Percentiles rank a stretch among this genome's conserved stretches.
phyloP scores from a whole-genome alignment of 2,329 filamentous ascomycete species.

The Ascochyta clinopodiicola region DNA sequence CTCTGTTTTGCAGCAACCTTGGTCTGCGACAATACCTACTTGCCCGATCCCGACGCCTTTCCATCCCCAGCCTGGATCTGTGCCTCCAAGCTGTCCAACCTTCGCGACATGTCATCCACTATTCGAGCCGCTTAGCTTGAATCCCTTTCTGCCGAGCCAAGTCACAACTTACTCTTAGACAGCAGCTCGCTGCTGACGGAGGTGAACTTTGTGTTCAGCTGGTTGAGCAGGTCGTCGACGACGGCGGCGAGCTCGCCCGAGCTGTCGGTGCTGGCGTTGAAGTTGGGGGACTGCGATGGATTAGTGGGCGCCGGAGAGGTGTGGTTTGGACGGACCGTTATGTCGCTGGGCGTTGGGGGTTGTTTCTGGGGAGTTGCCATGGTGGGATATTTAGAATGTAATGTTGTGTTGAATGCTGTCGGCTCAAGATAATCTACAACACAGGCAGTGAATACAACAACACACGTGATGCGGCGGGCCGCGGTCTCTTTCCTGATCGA shows the following conservation, averaged over 20 bases:
- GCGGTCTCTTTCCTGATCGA: conserved; percentile 34
- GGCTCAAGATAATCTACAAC: neutral
- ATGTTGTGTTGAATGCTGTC: neutral
- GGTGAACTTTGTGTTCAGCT: conserved; percentile 84
- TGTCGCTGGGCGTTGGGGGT: conserved; percentile 7
- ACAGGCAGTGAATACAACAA: neutral
- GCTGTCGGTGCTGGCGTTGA: conserved; percentile 33
- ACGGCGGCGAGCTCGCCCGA: conserved; percentile 73
- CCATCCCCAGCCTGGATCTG: conserved; percentile 66
- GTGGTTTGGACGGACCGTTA: neutral
- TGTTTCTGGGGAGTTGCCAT: conserved; percentile 29
- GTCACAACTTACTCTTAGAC: conserved; percentile 72
- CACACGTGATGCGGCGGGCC: conserved; percentile 31
- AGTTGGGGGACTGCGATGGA: conserved; percentile 15
- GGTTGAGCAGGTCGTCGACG: conserved; percentile 85
- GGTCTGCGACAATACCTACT: conserved; percentile 9
- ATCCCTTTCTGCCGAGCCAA: neutral
- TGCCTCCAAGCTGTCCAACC: conserved; percentile 82
- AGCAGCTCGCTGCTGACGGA: conserved; percentile 86
- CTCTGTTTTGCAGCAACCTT: neutral
- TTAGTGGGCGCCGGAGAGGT: conserved; percentile 1
- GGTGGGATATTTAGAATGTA: neutral
- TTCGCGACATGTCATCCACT: conserved; percentile 95
- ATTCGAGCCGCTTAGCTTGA: neutral
- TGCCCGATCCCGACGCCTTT: conserved; percentile 30